phyloP scores from a whole-genome alignment of 192 early-diverging fungal genomes.

The Backusella circina region DNA sequence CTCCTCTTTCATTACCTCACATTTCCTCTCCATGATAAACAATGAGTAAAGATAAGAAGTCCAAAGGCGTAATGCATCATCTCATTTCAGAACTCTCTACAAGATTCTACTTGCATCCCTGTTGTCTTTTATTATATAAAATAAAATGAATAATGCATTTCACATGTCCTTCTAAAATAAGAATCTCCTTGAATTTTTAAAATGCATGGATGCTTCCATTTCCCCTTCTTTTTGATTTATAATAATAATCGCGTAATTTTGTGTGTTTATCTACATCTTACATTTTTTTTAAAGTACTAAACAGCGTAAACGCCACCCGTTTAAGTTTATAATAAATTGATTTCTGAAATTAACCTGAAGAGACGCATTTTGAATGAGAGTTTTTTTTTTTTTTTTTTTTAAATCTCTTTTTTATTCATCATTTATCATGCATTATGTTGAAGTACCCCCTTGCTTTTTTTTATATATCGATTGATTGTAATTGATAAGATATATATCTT shows the following conservation, averaged over 20 bases:
- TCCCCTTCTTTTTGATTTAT: not conserved
- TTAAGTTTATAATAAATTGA: too few species aligned
- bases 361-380: too few species aligned
- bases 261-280: not conserved
- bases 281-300: not conserved
- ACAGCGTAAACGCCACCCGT: not conserved
- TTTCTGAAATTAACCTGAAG: too few species aligned
- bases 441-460: not conserved
- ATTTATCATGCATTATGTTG: not conserved
- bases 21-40: not conserved
- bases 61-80: not conserved
- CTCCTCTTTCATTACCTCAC: not conserved
- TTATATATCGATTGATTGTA: not conserved
- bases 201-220: not conserved
- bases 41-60: too few species aligned
- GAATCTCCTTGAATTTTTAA: not conserved
- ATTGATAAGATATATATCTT: not conserved
- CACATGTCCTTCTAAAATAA: not conserved
- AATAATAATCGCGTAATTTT: not conserved
- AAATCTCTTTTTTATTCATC: not conserved
- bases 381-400: too few species aligned
- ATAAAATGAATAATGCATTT: not conserved
- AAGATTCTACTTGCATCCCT: not conserved
- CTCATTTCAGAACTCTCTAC: not conserved
- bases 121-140: not conserved